Conservation (phyloP, 768 basidiomycete species). For the Thelephora ganbajun region DNA sequence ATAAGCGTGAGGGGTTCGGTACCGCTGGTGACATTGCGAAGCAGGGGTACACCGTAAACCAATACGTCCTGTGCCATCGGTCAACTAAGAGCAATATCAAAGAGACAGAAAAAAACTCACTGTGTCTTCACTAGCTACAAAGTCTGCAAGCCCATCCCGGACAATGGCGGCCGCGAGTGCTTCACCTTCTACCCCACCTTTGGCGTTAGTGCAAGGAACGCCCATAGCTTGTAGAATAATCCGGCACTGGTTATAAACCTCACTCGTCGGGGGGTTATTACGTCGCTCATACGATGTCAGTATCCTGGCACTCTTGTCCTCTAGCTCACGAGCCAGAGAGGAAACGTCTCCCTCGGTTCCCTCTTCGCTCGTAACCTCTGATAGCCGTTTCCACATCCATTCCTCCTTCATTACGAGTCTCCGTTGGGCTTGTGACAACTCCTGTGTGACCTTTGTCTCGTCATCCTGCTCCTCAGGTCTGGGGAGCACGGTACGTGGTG, state of each 20-base stretch:
- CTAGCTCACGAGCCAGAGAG: conserved; percentile 17
- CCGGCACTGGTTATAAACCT: conserved; percentile 59
- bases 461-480: conserved; percentile 17
- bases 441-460: conserved; percentile 25
- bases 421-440: conserved; percentile 45
- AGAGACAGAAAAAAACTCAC: conserved; percentile 23
- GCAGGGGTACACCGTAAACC: conserved; percentile 66
- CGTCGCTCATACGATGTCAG: conserved; percentile 54
- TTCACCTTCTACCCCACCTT: conserved; percentile 70
- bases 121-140: conserved; percentile 84
- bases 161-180: conserved; percentile 74
- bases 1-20: conserved; percentile 47
- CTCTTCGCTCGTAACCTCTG: conserved; percentile 8
- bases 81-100: not conserved
- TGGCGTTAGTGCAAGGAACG: conserved; percentile 58
- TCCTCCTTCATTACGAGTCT: conserved; percentile 49
- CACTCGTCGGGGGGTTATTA: conserved; percentile 41
- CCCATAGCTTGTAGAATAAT: conserved; percentile 68
- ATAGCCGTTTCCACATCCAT: conserved; percentile 38
- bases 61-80: conserved; percentile 50
- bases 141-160: conserved; percentile 63
- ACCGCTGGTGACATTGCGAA: conserved; percentile 61
- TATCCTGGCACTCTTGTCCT: conserved; percentile 39
- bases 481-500: not conserved
- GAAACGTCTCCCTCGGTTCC: conserved; percentile 12